These are phyloP conservation scores for Torulaspora microellipsoides DNA, from an alignment of 805 yeast genomes.

Conservation along the genomic window DNA sequence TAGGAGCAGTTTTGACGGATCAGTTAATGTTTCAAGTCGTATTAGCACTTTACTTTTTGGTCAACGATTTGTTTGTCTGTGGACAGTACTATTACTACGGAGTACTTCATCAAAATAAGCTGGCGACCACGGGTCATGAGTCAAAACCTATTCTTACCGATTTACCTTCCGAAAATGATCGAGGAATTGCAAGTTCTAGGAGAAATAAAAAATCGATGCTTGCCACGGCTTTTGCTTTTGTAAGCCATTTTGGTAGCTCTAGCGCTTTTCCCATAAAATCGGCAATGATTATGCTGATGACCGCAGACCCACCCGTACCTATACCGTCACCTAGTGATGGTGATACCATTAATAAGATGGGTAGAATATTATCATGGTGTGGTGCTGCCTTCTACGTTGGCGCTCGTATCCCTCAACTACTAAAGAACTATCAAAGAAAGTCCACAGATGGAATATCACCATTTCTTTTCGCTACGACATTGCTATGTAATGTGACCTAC, in stretches of 20 bases:
- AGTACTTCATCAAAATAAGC: constrained; percentile 27
- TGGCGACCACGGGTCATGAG: constrained; percentile 36
- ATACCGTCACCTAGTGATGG: constrained; percentile 17
- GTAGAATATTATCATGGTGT: constrained; percentile 63
- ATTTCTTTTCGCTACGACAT: constrained; percentile 69
- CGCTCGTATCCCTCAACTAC: constrained; percentile 80
- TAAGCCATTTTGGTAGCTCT: constrained; percentile 8
- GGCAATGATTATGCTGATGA: not conserved
- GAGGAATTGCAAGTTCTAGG: constrained; percentile 1
- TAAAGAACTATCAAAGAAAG: constrained; percentile 69
- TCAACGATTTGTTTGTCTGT: constrained; percentile 62
- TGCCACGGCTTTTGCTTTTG: constrained; percentile 9
- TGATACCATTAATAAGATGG: constrained; percentile 29
- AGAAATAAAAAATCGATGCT: not conserved
- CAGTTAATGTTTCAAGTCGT: constrained; percentile 79
- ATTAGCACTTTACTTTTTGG: constrained; percentile 67
- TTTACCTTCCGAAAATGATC: not conserved
- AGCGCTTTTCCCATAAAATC: constrained; percentile 12
- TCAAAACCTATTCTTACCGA: constrained; percentile 20
- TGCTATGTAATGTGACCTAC: constrained; percentile 73
- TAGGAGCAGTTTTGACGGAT: constrained; percentile 70
- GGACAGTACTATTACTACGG: constrained; percentile 71
- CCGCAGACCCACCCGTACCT: constrained; percentile 2
- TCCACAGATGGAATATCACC: constrained; percentile 88
- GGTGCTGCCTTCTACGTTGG: constrained; percentile 71